Percentiles rank a stretch among this genome's conserved stretches.
phyloP scores from a whole-genome alignment of 345 rosid species.

The Melaleuca alternifolia region DNA sequence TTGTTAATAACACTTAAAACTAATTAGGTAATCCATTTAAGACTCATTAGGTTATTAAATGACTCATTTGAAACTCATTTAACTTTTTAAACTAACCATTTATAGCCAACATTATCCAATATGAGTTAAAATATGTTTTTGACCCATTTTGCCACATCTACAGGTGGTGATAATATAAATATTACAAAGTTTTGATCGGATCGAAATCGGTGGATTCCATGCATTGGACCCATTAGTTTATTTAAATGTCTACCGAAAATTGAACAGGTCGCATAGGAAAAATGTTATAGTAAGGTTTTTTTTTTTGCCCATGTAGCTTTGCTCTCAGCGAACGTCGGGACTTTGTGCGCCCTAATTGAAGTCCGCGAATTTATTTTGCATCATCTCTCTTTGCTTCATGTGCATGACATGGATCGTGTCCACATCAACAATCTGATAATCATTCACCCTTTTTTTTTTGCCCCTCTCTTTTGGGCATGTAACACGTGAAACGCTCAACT shows the following conservation, averaged over 20 bases:
- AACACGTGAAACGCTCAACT: background rate
- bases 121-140: too few species aligned
- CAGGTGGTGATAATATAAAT: background rate
- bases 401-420: background rate
- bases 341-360: background rate
- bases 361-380: background rate
- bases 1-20: too few species aligned
- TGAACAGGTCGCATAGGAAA: background rate
- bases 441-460: background rate
- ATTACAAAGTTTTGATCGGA: background rate
- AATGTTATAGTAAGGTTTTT: background rate
- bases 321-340: background rate
- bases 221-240: background rate
- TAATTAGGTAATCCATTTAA: too few species aligned
- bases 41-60: too few species aligned
- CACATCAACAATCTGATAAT: background rate
- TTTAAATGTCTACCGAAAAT: background rate
- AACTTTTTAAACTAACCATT: too few species aligned
- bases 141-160: background rate
- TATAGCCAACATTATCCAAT: too few species aligned
- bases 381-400: background rate
- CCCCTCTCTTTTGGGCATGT: background rate
- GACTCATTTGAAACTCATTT: too few species aligned
- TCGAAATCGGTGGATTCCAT: background rate
- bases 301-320: background rate